A percentile compares a stretch with the other conserved stretches of the same genome.
These are phyloP conservation scores for Inga oerstediana DNA, from an alignment of 306 rosid genomes.

Conservation along the genomic window DNA sequence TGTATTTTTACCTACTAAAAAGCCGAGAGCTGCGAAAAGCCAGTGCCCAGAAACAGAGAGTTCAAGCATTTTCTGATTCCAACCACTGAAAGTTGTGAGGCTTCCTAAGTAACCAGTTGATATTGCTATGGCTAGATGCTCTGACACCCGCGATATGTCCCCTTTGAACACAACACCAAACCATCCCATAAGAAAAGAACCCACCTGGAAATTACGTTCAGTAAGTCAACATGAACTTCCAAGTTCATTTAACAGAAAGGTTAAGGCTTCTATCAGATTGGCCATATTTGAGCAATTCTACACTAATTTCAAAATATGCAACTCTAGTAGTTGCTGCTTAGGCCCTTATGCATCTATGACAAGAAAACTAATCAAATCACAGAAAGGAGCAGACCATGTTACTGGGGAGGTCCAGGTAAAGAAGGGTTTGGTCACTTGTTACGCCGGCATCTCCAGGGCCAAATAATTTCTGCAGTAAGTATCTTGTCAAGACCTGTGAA, in stretches of 20 bases:
- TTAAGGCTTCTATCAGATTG: neutral
- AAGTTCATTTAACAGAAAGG: neutral
- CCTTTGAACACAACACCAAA: constrained; percentile 68
- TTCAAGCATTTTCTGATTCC: constrained; percentile 79
- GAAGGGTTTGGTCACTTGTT: constrained; percentile 45
- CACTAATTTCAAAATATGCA: neutral
- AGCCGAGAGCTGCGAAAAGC: constrained; percentile 55
- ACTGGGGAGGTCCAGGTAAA: constrained; percentile 68
- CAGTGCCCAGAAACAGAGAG: constrained; percentile 62
- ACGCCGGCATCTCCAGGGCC: constrained; percentile 49
- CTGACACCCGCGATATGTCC: constrained; percentile 56
- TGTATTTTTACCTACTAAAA: constrained; percentile 53
- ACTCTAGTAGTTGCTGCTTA: neutral
- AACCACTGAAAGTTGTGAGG: constrained; percentile 75
- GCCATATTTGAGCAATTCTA: neutral
- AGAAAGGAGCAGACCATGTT: constrained; percentile 56
- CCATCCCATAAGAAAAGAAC: constrained; percentile 85
- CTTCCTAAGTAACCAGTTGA: constrained; percentile 74
- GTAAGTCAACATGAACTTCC: neutral
- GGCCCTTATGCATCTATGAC: neutral
- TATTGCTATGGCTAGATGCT: constrained; percentile 66
- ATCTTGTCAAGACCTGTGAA: constrained; percentile 51
- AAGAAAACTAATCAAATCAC: neutral
- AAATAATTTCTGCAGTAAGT: constrained; percentile 55
- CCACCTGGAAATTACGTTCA: constrained; percentile 42